Base-by-base conservation (phyloP, 441 rosid genomes). In the Bruguiera hainesii region DNA sequence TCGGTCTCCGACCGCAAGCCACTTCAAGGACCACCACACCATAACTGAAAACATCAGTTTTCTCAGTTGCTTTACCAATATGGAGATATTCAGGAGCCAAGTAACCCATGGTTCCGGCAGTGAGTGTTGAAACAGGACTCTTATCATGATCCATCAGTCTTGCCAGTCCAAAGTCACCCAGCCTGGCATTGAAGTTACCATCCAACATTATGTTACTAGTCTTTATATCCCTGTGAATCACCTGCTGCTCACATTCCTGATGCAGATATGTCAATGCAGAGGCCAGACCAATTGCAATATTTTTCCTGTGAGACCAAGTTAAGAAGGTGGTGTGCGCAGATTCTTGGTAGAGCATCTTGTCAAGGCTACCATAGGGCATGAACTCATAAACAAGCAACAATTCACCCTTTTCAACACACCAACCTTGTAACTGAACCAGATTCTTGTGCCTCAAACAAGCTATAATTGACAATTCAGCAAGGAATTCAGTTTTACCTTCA, bases 41-140 rank as follows among this genome's bases (percentile, higher is more conserved):
- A 30, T 80, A 95, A 82, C 98, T 95, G 63, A 85, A 95, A 26
- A 84, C 87, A 60, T 91, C 99, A 5, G 97, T 91, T 60, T 81
- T 95, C 83, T 87, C 96, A 0, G 97, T 95, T 7, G 95, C 99
- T 65, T 82, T 91, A 3, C 99, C 98, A 52, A 81, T 86, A 31
- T 91, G 98, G 56, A 91, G 91, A 78, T 95, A 91, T 83, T 94
- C 98, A 5, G 98, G 98, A 67, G 99, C 99, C 1, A 94, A 79
- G 77, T 94, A 94, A 7, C 99, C 99, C 98, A 95, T 90, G 1
- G 98, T 90, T 66, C 99, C 98, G 0, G 98, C 99, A 3, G 98
- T 91, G 0, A 94, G 89, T 0, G 98, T 94, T 0, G 98, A 88
- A 33, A 89, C 90, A 1, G 98, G 99, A 69, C 96, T 88, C 70